These are phyloP conservation scores for Aureobasidium sp. DNA, from an alignment of 2,329 filamentous ascomycete genomes.

Conservation along the genomic window DNA sequence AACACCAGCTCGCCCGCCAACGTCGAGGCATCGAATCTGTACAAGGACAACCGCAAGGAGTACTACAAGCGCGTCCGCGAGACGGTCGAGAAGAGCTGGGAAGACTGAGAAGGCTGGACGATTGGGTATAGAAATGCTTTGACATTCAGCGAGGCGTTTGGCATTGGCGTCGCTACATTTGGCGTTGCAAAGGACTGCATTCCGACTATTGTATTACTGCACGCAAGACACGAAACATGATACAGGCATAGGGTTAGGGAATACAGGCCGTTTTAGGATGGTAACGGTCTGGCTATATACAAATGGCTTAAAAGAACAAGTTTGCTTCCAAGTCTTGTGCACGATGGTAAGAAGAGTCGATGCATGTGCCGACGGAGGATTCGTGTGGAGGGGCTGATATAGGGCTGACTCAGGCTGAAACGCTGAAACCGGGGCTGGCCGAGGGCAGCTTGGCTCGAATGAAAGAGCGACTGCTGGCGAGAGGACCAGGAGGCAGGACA, in stretches of 20 bases:
- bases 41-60: constrained; percentile 96
- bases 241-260: neutral
- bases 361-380: neutral
- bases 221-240: neutral
- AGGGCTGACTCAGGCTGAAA: constrained; percentile 10
- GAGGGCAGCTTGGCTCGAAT: neutral
- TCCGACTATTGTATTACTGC: neutral
- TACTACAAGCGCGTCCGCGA: constrained; percentile 93
- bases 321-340: neutral
- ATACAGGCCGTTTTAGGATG: neutral
- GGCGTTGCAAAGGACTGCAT: neutral
- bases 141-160: constrained; percentile 17
- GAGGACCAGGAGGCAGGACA: neutral
- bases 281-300: neutral
- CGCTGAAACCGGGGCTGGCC: constrained; percentile 9
- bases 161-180: constrained; percentile 6
- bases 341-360: no score
- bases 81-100: constrained; percentile 99
- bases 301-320: neutral
- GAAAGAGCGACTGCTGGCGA: neutral
- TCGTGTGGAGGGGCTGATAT: neutral
- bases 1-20: constrained; percentile 98
- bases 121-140: neutral
- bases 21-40: constrained; percentile 94
- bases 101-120: constrained; percentile 33